phyloP scores from a whole-genome alignment of 2,329 filamentous ascomycete species.

The Fusarium euwallaceae region DNA sequence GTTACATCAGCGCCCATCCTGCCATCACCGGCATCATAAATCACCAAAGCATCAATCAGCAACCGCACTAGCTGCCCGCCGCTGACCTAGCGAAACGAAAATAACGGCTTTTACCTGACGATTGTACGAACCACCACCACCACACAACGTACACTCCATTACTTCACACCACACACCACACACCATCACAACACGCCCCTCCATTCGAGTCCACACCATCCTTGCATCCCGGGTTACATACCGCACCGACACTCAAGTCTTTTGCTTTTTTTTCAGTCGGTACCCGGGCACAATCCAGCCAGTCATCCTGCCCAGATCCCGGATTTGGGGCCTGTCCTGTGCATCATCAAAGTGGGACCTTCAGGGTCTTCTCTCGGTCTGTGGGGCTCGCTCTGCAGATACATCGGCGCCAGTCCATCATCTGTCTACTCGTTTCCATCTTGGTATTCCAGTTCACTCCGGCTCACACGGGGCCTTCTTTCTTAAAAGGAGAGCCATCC shows the following conservation, averaged over 20 bases:
- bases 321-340: slow-evolving; percentile 26
- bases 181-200: slow-evolving; percentile 22
- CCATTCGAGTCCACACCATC: slow-evolving; percentile 27
- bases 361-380: slow-evolving; percentile 28
- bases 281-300: slow-evolving; percentile 17
- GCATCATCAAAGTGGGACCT: slow-evolving; percentile 36
- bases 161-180: slow-evolving; percentile 22
- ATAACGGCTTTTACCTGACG: slow-evolving; percentile 38
- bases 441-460: slow-evolving; percentile 20
- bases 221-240: slow-evolving; percentile 29
- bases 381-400: slow-evolving; percentile 13
- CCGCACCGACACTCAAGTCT: slow-evolving; percentile 26
- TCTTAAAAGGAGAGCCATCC: slow-evolving; percentile 45
- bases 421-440: slow-evolving; percentile 39
- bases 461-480: slow-evolving; percentile 28
- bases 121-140: slow-evolving; percentile 14
- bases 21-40: slow-evolving; percentile 38
- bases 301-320: slow-evolving; percentile 22
- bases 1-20: slow-evolving; percentile 14
- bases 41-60: slow-evolving; percentile 33
- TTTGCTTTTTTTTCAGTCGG: slow-evolving; percentile 28
- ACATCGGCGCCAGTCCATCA: slow-evolving; percentile 30
- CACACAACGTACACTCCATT: slow-evolving; percentile 22
- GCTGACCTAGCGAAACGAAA: slow-evolving; percentile 35
- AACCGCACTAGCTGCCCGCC: slow-evolving; percentile 23